Evolutionary conservation across 768 basidiomycete species (phyloP).

Genomic region (Botryobasidium botryosum): DNA sequence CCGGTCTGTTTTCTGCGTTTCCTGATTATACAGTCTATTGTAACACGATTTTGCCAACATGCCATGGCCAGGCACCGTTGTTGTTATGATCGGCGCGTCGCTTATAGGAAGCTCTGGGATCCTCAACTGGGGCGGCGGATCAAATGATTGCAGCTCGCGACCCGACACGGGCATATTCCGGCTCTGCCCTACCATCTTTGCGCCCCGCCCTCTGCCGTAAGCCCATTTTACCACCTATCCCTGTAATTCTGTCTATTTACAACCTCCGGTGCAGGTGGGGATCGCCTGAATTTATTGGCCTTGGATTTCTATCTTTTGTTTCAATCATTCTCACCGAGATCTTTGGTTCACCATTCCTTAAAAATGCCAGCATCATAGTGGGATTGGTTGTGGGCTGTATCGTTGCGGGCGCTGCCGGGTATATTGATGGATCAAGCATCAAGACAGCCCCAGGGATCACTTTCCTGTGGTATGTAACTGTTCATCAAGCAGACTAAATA

Average conservation of each 20-base stretch:
- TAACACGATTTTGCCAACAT: conserved; percentile 27
- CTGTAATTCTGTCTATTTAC: background rate
- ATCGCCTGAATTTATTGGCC: conserved; percentile 66
- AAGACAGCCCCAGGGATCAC: conserved; percentile 57
- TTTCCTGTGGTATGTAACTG: conserved; percentile 43
- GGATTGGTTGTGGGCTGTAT: conserved; percentile 65
- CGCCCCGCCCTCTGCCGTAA: conserved; percentile 52
- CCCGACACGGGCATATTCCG: conserved; percentile 49
- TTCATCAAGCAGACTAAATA: background rate
- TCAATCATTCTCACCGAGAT: conserved; percentile 64
- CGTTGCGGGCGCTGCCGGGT: conserved; percentile 62
- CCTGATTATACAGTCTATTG: too few species aligned
- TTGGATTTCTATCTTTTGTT: conserved; percentile 71
- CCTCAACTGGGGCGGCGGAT: conserved; percentile 72
- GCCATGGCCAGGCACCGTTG: conserved; percentile 40
- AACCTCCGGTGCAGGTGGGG: conserved; percentile 37
- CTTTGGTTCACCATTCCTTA: conserved; percentile 73
- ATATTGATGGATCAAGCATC: conserved; percentile 52
- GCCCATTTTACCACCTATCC: conserved; percentile 12
- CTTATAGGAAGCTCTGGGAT: conserved; percentile 61
- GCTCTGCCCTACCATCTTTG: conserved; percentile 53
- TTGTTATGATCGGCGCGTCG: conserved; percentile 64
- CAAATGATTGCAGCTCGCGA: conserved; percentile 46
- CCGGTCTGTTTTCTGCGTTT: too few species aligned
- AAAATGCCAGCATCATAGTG: conserved; percentile 59